A percentile compares a stretch with the other conserved stretches of the same genome.
Conservation (phyloP, 306 rosid species). For the Citrullus colocynthis region DNA sequence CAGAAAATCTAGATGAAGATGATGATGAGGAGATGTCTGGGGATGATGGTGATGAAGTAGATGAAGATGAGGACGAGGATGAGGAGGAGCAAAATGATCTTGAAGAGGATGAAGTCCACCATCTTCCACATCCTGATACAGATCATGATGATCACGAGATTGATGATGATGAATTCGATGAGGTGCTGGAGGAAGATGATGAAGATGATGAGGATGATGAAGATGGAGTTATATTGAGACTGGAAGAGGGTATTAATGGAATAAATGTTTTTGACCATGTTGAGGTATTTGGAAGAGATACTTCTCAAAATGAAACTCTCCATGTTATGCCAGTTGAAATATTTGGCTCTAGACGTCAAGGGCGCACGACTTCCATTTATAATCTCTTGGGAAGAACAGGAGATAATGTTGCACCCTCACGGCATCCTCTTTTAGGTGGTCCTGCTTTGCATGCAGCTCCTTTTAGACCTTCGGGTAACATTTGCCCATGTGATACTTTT, state of each 20-base stretch:
- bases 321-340: constrained; percentile 96
- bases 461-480: constrained; percentile 47
- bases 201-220: constrained; percentile 97
- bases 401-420: constrained; percentile 62
- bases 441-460: constrained; percentile 44
- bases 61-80: constrained; percentile 71
- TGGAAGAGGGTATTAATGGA: constrained; percentile 97
- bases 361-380: constrained; percentile 89
- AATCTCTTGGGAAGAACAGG: constrained; percentile 86
- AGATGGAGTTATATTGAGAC: constrained; percentile 80
- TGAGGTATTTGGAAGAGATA: constrained; percentile 90
- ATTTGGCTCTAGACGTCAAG: constrained; percentile 93
- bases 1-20: constrained; percentile 64
- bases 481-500: constrained; percentile 2
- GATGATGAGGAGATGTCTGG: constrained; percentile 95
- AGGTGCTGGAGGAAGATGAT: constrained; percentile 86
- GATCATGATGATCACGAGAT: constrained; percentile 95
- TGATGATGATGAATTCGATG: constrained; percentile 87
- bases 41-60: constrained; percentile 87
- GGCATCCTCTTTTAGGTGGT: constrained; percentile 86
- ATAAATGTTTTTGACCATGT: constrained; percentile 89
- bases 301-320: constrained; percentile 74
- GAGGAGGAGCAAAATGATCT: constrained; percentile 90
- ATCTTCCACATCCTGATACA: constrained; percentile 75
- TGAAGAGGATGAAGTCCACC: constrained; percentile 85